A percentile compares a stretch with the other conserved stretches of the same genome.
Evolutionary conservation across 768 basidiomycete species (phyloP).

Genomic region (Cystobasidium tubakii): DNA sequence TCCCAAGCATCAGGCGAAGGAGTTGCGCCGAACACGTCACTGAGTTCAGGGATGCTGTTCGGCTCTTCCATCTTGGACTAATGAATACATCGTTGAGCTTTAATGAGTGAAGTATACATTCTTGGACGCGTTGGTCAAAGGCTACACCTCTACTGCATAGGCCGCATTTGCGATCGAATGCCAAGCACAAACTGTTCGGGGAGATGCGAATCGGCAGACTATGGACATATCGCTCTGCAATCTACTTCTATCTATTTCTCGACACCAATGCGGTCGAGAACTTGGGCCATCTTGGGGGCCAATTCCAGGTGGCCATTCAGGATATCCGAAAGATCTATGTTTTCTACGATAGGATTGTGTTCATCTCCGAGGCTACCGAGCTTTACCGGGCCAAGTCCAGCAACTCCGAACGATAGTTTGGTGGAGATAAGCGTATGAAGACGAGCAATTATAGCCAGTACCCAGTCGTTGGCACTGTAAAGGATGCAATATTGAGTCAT

Average conservation of each 20-base stretch:
- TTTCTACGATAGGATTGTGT: conserved; percentile 10
- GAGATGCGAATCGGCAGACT: too few relatives aligned
- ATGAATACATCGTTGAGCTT: background rate
- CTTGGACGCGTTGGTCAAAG: too few relatives aligned
- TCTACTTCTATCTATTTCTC: conserved; percentile 12
- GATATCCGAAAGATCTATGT: conserved; percentile 36
- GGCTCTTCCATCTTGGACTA: conserved; percentile 23
- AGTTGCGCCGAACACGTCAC: background rate
- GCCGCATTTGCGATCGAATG: too few relatives aligned
- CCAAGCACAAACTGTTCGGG: too few relatives aligned
- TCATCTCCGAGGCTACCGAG: conserved; percentile 5
- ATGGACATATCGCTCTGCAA: background rate
- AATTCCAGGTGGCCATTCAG: conserved; percentile 37
- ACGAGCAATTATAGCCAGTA: conserved; percentile 41
- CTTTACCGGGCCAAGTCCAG: conserved; percentile 36
- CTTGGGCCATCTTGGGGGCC: conserved; percentile 25
- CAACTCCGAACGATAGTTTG: conserved; percentile 35
- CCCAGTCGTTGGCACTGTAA: conserved; percentile 37
- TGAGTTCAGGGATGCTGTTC: conserved; percentile 11
- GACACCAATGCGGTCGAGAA: conserved; percentile 25
- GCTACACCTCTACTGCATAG: too few relatives aligned
- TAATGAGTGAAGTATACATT: background rate
- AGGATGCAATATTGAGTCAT: too few relatives aligned
- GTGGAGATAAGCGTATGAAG: conserved; percentile 41
- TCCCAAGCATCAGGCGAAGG: background rate